A percentile compares a stretch with the other conserved stretches of the same genome.
These are phyloP conservation scores for Suillus alpinus DNA, from an alignment of 768 basidiomycete genomes.

Conservation along the genomic window DNA sequence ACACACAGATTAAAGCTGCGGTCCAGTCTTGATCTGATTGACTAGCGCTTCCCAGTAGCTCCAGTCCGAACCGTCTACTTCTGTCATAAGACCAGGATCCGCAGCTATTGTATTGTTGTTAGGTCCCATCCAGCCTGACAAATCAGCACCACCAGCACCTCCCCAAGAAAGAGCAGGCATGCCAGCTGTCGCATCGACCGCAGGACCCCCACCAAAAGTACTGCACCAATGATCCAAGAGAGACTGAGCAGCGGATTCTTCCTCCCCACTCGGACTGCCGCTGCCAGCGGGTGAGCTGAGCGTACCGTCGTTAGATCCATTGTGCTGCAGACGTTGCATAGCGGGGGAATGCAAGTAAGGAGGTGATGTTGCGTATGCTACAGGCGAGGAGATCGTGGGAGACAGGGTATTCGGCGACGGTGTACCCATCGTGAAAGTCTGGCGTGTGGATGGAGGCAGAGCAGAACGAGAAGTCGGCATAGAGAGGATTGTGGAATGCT, in stretches of 20 bases:
- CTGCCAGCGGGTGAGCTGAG: slow-evolving; percentile 59
- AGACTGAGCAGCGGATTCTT: slow-evolving; percentile 72
- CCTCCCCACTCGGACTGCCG: slow-evolving; percentile 70
- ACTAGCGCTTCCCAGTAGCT: slow-evolving; percentile 80
- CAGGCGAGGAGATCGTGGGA: slow-evolving; percentile 16
- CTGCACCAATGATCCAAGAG: slow-evolving; percentile 85
- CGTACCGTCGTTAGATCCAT: slow-evolving; percentile 39
- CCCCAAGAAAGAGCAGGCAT: slow-evolving; percentile 57
- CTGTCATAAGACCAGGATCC: slow-evolving; percentile 46
- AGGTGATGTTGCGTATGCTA: slow-evolving; percentile 25
- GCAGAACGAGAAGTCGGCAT: slow-evolving; percentile 8
- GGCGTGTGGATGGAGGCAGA: slow-evolving; percentile 14
- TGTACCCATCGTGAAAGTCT: slow-evolving; percentile 18
- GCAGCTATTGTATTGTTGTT: slow-evolving; percentile 33
- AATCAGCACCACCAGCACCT: slow-evolving; percentile 53
- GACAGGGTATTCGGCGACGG: slow-evolving; percentile 16
- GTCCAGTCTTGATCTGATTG: slow-evolving; percentile 44
- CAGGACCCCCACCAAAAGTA: slow-evolving; percentile 62
- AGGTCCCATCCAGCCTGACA: slow-evolving; percentile 57
- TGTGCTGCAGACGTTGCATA: slow-evolving; percentile 61
- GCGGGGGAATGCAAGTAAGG: slow-evolving; percentile 41
- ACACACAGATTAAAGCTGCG: slow-evolving; percentile 22
- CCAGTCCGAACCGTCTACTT: slow-evolving; percentile 67
- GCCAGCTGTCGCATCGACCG: slow-evolving; percentile 48
- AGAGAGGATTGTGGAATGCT: slow-evolving; percentile 22